Evolutionary conservation across 2,329 filamentous ascomycete genomes (phyloP), one percentile per base, ranked within the genome.

Genomic region (Apiospora kogelbergensis): DNA sequence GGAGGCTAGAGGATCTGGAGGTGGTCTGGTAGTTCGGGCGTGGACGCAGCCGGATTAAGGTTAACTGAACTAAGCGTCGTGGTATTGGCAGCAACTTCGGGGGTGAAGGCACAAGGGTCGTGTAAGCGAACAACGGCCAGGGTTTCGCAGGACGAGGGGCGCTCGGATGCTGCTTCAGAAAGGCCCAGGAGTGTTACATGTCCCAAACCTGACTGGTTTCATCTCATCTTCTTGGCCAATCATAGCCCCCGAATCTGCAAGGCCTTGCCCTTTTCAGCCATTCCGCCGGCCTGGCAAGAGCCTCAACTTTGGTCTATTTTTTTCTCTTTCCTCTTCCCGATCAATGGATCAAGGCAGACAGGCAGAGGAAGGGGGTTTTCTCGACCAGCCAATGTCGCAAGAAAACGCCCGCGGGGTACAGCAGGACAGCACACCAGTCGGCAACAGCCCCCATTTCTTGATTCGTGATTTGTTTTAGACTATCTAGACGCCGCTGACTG

Each of bases 21-120:
- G 22, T 24, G 22, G 6, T 48, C 33, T 33, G 22, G 10, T 24
- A 11, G 6, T 37, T 60, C 73, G 74, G 77, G 75, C 73, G 71
- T 68, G 70, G 70, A 70, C 71, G 74, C 73, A 78, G 77, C 78
- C 77, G 78, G 78, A 79, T 75, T 60, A 79, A 80, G 75, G 77
- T 79, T 80, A 67, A 44, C 46, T 64, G 67, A 67, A 68, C 68
- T 26, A 63, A 53, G 68, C 30, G 48, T 57, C 30, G 63, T 44
- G 24, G 30, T 68, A 65, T 13, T 10, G 13, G 17, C 40, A 68
- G 72, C 71, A 72, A 72, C 53, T 37, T 17, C 24, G 53, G 53
- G 26, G 17, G 11, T 15, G 11, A 33, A 33, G n/a, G n/a, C n/a
- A n/a, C n/a, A n/a, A n/a, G n/a, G n/a, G n/a, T n/a, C n/a, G n/a